These are phyloP conservation scores for Arxiozyma heterogenica DNA, from an alignment of 1,139 yeast genomes.

Conservation along the genomic window DNA sequence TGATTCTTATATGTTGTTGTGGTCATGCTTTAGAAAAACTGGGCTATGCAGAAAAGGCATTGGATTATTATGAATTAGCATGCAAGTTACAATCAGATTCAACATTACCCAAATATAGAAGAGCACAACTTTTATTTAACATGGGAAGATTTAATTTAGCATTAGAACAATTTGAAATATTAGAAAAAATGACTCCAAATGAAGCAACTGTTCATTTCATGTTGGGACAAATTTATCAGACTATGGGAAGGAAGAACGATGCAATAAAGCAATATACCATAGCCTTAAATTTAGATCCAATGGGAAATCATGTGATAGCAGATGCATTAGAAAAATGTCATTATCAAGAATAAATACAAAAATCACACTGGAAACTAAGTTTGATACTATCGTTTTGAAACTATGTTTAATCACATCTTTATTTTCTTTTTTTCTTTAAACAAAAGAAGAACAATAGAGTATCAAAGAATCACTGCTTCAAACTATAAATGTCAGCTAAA, in stretches of 20 bases:
- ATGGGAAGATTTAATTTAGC: slow-evolving; percentile 69
- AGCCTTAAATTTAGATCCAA: slow-evolving; percentile 88
- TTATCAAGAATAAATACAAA: slow-evolving; percentile 17
- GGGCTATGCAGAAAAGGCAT: slow-evolving; percentile 60
- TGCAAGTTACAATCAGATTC: slow-evolving; percentile 76
- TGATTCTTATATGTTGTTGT: slow-evolving; percentile 82
- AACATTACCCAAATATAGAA: slow-evolving; percentile 80
- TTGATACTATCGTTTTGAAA: background rate
- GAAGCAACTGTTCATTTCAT: slow-evolving; percentile 90
- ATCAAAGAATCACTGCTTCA: background rate
- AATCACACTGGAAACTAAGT: background rate
- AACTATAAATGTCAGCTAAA: too few relatives aligned
- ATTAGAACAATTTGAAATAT: slow-evolving; percentile 58
- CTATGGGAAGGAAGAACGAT: slow-evolving; percentile 60
- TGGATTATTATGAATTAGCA: slow-evolving; percentile 77
- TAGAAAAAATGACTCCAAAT: slow-evolving; percentile 76
- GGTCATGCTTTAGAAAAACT: slow-evolving; percentile 87
- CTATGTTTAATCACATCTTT: too few relatives aligned
- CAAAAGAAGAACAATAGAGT: too few relatives aligned
- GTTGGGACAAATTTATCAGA: slow-evolving; percentile 77
- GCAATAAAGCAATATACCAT: slow-evolving; percentile 84
- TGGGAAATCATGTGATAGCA: slow-evolving; percentile 77
- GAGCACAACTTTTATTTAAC: slow-evolving; percentile 71
- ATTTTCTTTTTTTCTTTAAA: too few relatives aligned
- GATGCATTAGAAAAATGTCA: slow-evolving; percentile 62